phyloP scores from a whole-genome alignment of 228 moss, liverwort and hornwort species.

The Sphagnum fallax region DNA sequence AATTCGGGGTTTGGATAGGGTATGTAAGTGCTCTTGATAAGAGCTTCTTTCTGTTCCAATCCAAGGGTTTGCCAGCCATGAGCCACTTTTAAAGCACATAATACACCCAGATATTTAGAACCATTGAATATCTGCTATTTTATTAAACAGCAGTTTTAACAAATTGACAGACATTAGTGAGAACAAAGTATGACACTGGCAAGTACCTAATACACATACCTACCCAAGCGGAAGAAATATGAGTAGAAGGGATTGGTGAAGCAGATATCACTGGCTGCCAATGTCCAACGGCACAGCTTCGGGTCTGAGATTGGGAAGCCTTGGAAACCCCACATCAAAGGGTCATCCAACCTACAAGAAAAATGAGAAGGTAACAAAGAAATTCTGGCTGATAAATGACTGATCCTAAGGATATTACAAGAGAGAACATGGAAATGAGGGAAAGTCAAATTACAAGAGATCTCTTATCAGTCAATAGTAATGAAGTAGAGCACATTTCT shows the following conservation, averaged over 20 bases:
- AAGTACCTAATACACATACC: slow-evolving; percentile 2
- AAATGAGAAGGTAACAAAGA: background rate
- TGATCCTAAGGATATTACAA: slow-evolving; percentile 7
- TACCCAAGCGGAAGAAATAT: slow-evolving; percentile 91
- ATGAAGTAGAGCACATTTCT: background rate
- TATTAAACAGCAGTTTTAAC: too few species aligned
- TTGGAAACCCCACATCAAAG: slow-evolving; percentile 90
- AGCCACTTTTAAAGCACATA: too few species aligned
- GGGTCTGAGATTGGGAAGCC: slow-evolving; percentile 60
- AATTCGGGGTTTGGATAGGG: too few species aligned
- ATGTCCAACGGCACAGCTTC: slow-evolving; percentile 75
- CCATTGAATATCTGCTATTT: too few species aligned
- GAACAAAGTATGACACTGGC: too few species aligned
- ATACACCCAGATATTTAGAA: too few species aligned
- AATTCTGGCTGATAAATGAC: background rate
- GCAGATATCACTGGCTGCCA: slow-evolving; percentile 91
- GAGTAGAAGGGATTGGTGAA: slow-evolving; percentile 80
- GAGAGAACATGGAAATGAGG: background rate
- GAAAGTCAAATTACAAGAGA: background rate
- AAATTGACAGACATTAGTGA: too few species aligned
- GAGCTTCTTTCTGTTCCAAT: too few species aligned
- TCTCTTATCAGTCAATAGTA: too few species aligned
- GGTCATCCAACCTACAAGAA: slow-evolving; percentile 76
- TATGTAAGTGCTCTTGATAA: too few species aligned
- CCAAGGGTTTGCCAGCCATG: too few species aligned